phyloP scores from a whole-genome alignment of 179 eudicot species.

The Spinacia oleracea region DNA sequence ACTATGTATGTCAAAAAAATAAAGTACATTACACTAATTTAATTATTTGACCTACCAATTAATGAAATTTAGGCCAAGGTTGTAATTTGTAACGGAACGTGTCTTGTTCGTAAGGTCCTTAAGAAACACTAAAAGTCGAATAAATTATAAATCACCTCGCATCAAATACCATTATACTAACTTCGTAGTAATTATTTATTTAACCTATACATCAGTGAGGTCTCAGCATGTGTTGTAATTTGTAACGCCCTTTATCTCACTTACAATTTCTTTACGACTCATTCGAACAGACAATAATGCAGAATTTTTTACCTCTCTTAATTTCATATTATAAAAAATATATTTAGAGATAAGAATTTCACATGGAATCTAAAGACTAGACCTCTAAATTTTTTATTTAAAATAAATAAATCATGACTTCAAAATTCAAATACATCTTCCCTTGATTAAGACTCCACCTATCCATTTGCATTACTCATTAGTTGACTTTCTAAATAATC shows the following conservation, averaged over 20 bases:
- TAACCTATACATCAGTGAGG: too few relatives aligned
- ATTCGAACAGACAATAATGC: too few relatives aligned
- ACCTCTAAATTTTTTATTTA: neutral
- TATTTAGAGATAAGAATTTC: constrained; percentile 11
- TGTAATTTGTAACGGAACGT: too few relatives aligned
- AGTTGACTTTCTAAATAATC: constrained; percentile 43
- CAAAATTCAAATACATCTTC: constrained; percentile 24
- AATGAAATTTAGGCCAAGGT: too few relatives aligned
- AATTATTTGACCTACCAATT: neutral
- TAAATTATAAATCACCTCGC: constrained; percentile 12
- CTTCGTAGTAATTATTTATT: too few relatives aligned
- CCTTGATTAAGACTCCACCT: constrained; percentile 29
- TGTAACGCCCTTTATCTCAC: too few relatives aligned
- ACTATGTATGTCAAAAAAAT: too few relatives aligned
- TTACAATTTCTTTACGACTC: too few relatives aligned
- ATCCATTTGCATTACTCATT: constrained; percentile 24
- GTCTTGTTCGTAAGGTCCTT: too few relatives aligned
- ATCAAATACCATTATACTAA: neutral
- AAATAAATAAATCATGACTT: neutral
- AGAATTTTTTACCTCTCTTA: constrained; percentile 17
- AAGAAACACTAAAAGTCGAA: constrained; percentile 11
- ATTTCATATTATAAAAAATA: neutral
- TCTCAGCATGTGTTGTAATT: too few relatives aligned
- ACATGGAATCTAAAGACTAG: constrained; percentile 26
- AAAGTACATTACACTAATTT: too few relatives aligned